Evolutionary conservation across 495 filamentous ascomycete species (phyloP).

Genomic region (Neurospora sp.): DNA sequence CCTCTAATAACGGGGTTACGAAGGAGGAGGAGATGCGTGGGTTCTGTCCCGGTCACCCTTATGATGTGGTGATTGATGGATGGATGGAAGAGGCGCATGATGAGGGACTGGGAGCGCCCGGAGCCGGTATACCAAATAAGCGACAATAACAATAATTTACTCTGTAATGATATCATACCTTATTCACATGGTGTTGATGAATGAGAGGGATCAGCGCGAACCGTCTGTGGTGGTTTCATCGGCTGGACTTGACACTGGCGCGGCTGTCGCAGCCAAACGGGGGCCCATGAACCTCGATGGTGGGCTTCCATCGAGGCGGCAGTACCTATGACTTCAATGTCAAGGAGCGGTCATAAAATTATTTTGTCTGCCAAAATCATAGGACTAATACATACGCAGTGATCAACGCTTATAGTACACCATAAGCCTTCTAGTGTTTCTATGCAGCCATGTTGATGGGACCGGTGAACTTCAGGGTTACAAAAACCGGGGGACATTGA

Average conservation of each 20-base stretch:
- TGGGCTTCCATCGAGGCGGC: not conserved
- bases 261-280: not conserved
- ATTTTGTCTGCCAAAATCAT: not conserved
- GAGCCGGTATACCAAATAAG: not conserved
- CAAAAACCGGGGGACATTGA: not conserved
- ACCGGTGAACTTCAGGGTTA: not conserved
- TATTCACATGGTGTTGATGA: not conserved
- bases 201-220: not conserved
- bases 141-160: not conserved
- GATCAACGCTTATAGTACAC: not conserved
- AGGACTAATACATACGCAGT: not conserved
- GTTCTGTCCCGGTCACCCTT: not conserved
- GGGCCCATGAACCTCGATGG: not conserved
- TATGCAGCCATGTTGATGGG: not conserved
- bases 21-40: not conserved
- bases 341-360: not conserved
- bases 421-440: not conserved
- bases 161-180: not conserved
- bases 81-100: not conserved
- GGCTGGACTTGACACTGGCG: not conserved
- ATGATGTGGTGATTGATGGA: not conserved
- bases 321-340: not conserved
- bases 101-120: not conserved
- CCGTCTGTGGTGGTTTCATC: not conserved
- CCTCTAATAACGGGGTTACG: constrained; percentile 23